Base-by-base conservation (phyloP, 768 basidiomycete genomes). In the Coprinopsis sp. region DNA sequence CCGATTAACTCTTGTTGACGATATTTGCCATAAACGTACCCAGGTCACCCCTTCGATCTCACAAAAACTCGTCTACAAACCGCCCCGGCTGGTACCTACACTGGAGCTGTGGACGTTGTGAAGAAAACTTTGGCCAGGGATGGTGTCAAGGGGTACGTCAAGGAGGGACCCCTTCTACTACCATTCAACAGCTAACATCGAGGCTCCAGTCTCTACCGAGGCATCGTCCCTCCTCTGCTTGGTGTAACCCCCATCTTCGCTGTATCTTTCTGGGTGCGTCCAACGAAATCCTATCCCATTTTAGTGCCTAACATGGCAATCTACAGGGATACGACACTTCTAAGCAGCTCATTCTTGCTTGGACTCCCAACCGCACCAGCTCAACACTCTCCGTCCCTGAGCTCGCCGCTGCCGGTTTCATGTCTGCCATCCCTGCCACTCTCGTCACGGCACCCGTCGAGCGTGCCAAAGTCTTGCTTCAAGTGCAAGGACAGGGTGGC, bases 221-320 rank as follows among this genome's bases (percentile, higher is more conserved):
- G 91, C 28, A 91, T 97, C 69, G 87, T 94, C 3, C 93, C 94
- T 27, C 94, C 94, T 34, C 66, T 97, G 48, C 70, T 96, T 24
- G 92, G 95, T 23, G 91, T 99, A 23, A 98, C 96, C 4, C 96
- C 96, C 27, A 98, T 97, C 59, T 99, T 99, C 58, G 96, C 96
- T 3, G 71, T 98, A 24, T 95, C 92, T 3, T 98, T 99, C 74
- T 97, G 94, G 94, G 94, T 93, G 64, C 48, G 77, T 55, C 46
- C 13, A 37, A 27, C 41, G 47, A 51, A 44, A 37, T 50, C 55
- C 50, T 12, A 43, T 30, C 23, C 24, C 11, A 38, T 42, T 19
- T 22, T 29, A 22, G 19, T 37, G 16, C 21, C 46, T 42, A 41
- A 41, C 39, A 34, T 34, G 37, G 40, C 22, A 14, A 2, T 52